Conservation (phyloP, 2,329 filamentous ascomycete species). For the Colletotrichum sp. region DNA sequence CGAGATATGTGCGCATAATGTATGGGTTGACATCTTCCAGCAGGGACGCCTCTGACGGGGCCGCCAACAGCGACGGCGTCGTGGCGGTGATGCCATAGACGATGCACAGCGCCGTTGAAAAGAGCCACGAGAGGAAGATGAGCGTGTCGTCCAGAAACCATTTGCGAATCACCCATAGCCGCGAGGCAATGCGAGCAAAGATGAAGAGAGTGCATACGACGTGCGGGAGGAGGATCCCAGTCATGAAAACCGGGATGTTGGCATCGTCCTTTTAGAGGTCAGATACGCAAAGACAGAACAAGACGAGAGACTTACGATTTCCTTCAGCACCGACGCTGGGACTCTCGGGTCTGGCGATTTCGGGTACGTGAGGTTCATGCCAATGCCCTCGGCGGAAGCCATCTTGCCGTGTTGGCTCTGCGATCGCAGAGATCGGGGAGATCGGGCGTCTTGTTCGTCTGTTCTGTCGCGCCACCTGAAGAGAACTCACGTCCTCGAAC, state of each 20-base stretch:
- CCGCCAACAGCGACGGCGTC: constrained; percentile 23
- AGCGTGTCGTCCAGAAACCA: constrained; percentile 39
- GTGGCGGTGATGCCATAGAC: constrained; percentile 34
- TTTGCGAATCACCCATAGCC: constrained; percentile 30
- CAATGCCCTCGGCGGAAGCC: neutral
- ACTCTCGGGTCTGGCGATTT: neutral
- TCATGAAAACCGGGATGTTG: constrained; percentile 29
- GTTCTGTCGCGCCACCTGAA: neutral
- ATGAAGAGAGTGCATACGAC: constrained; percentile 35
- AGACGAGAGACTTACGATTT: neutral
- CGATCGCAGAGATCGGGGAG: neutral
- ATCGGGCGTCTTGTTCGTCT: neutral
- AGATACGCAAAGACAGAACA: neutral
- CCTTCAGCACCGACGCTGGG: neutral
- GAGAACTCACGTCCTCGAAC: neutral
- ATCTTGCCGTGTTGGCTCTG: neutral
- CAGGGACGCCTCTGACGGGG: constrained; percentile 1
- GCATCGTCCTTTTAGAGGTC: neutral
- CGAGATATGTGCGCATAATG: constrained; percentile 34
- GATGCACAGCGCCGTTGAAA: constrained; percentile 34
- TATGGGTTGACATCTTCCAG: constrained; percentile 25
- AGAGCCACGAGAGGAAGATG: constrained; percentile 33
- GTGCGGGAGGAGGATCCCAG: constrained; percentile 36
- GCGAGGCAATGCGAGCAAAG: constrained; percentile 29
- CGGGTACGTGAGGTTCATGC: neutral